These are phyloP conservation scores for Acanthamoeba culbertsoni DNA, from an alignment of 208 protist species.

Conservation along the genomic window DNA sequence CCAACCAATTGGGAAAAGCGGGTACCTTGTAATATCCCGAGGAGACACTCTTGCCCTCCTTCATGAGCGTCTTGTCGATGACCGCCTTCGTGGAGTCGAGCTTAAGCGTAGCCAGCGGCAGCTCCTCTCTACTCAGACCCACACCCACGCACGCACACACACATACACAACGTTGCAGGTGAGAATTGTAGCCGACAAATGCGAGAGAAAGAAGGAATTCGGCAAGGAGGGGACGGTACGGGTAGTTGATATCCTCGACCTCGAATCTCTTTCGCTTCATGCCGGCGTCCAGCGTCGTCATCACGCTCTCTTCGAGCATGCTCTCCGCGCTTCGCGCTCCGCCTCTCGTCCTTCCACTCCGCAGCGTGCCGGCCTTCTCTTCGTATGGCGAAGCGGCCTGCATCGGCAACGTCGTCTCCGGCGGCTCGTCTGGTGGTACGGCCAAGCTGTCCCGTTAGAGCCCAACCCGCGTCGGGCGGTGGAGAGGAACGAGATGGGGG, in stretches of 20 bases:
- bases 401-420: neutral
- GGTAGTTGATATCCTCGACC: neutral
- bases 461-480: no score
- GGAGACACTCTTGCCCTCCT: conserved; percentile 13
- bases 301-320: no score
- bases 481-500: no score
- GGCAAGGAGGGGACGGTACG: neutral
- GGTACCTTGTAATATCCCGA: neutral
- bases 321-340: no score
- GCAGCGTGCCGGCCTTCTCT: neutral
- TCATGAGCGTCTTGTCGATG: conserved; percentile 26
- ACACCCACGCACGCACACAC: neutral
- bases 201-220: neutral
- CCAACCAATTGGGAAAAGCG: neutral
- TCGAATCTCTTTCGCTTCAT: neutral
- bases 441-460: no score
- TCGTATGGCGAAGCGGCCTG: neutral
- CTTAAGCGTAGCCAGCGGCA: neutral
- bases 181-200: no score
- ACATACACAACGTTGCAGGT: neutral
- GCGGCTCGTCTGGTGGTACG: no score
- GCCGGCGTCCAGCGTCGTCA: neutral
- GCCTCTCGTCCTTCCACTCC: neutral
- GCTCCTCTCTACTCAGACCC: neutral
- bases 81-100: conserved; percentile 10